These are phyloP conservation scores for Wickerhamomyces strasburgensis DNA, from an alignment of 805 yeast species.

Conservation along the genomic window DNA sequence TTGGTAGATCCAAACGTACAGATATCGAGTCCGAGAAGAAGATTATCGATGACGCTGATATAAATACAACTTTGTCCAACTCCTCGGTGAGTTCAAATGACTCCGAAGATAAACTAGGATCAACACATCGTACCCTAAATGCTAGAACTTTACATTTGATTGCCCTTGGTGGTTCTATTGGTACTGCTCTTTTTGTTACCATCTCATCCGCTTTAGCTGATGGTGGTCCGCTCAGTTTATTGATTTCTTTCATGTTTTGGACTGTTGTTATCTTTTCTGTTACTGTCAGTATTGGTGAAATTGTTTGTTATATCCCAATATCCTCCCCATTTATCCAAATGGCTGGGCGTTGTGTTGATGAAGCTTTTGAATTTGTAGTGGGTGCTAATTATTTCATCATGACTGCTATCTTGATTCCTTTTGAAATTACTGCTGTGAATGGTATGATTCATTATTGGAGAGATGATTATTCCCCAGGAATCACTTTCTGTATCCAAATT, in stretches of 20 bases:
- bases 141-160: slow-evolving; percentile 58
- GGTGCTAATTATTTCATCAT: slow-evolving; percentile 61
- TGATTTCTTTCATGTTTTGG: slow-evolving; percentile 57
- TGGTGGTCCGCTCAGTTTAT: slow-evolving; percentile 51
- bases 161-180: slow-evolving; percentile 62
- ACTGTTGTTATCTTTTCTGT: slow-evolving; percentile 64
- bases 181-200: slow-evolving; percentile 60
- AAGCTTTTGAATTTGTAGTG: slow-evolving; percentile 62
- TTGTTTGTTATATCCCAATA: slow-evolving; percentile 58
- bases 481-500: slow-evolving; percentile 61
- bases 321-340: slow-evolving; percentile 60
- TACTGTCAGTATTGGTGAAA: slow-evolving; percentile 58
- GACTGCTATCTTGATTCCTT: slow-evolving; percentile 52
- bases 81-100: slow-evolving; percentile 4
- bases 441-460: slow-evolving; percentile 70
- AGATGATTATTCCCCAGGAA: slow-evolving; percentile 68
- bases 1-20: not conserved
- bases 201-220: slow-evolving; percentile 49
- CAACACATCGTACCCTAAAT: slow-evolving; percentile 34
- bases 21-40: slow-evolving; percentile 6
- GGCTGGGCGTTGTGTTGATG: slow-evolving; percentile 59
- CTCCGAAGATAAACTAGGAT: slow-evolving; percentile 6
- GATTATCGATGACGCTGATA: not conserved
- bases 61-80: not conserved
- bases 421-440: slow-evolving; percentile 61